Percentiles rank a stretch among this genome's conserved stretches.
These are phyloP conservation scores for Periglandula ipomoeae DNA, from an alignment of 2,329 filamentous ascomycete genomes.

Conservation along the genomic window DNA sequence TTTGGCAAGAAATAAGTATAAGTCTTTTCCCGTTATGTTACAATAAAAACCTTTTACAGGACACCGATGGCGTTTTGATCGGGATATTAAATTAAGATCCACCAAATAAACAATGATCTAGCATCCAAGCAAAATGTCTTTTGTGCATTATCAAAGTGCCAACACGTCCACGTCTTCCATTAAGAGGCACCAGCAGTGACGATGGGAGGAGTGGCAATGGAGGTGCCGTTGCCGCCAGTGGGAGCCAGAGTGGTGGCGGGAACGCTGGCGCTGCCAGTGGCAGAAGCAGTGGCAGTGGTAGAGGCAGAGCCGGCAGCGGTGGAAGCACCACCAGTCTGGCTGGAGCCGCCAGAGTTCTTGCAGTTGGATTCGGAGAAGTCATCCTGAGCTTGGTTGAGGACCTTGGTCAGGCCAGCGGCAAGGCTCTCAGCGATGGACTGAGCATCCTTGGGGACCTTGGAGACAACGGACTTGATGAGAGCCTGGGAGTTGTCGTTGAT, in stretches of 20 bases:
- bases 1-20: neutral
- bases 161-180: neutral
- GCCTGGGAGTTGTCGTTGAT: slow-evolving; percentile 16
- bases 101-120: neutral
- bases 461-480: slow-evolving; percentile 21
- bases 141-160: neutral
- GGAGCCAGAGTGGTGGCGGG: slow-evolving; percentile 4
- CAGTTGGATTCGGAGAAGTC: slow-evolving; percentile 21
- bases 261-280: neutral
- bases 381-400: slow-evolving; percentile 14
- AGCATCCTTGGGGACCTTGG: slow-evolving; percentile 19
- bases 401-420: slow-evolving; percentile 15
- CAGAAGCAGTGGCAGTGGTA: neutral
- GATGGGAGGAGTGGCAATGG: slow-evolving; percentile 1
- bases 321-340: neutral
- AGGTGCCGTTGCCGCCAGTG: slow-evolving; percentile 5
- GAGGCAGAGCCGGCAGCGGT: neutral
- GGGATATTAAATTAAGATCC: neutral
- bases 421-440: slow-evolving; percentile 19
- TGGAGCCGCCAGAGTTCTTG: slow-evolving; percentile 13
- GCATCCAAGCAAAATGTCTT: neutral
- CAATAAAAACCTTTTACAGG: neutral
- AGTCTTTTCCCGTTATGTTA: slow-evolving; percentile 3
- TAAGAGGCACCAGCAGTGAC: slow-evolving; percentile 12
- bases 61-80: neutral